Base-by-base conservation (phyloP, 1,139 yeast genomes). In the Blastobotrys petasosporus region DNA sequence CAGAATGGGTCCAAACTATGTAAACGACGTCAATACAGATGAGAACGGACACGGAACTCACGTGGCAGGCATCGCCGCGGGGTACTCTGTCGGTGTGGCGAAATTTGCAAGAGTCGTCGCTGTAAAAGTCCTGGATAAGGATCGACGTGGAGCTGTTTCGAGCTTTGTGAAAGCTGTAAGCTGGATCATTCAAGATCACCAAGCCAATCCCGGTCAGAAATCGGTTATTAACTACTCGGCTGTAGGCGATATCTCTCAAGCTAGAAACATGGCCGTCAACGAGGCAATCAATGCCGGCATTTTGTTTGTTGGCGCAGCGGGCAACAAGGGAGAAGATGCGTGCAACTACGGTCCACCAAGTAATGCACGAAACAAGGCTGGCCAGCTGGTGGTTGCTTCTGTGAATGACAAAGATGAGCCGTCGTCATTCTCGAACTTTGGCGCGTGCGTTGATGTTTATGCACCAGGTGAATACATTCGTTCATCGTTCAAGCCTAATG, bases 221-320 rank as follows among this genome's bases (percentile, higher is more conserved):
- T 85, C 94, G 17, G 80, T 92, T 40, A 94, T 92, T 47, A 86
- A 86, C 71, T 85, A 86, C 90, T 85, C 95, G 1, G 74, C 87
- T 50, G 94, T 94, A 59, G 95, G 95, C 60, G 90, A 88, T 55
- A 81, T 80, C 64, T 82, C 94, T 1, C 86, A 85, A 49, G 77
- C 94, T 12, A 75, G 87, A 59, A 90, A 85, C 64, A 62, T 79
- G 68, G 94, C 94, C 41, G 90, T 85, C 44, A 79, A 84, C 56
- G 94, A 94, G 44, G 95, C 94, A 0, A 73, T 87, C 3, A 86
- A 84, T 6, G 87, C 90, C 0, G 61, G 60, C 1, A 70, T 71
- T 9, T 71, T 77, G 16, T 72, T 86, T 35, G 88, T 86, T 11
- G 94, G 76, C 1, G 95, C 96, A 0, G 95, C 95, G 1, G 97